Evolutionary conservation across 352 stramenopile genomes (phyloP).

Genomic region (Elongisporangium prolatum): DNA sequence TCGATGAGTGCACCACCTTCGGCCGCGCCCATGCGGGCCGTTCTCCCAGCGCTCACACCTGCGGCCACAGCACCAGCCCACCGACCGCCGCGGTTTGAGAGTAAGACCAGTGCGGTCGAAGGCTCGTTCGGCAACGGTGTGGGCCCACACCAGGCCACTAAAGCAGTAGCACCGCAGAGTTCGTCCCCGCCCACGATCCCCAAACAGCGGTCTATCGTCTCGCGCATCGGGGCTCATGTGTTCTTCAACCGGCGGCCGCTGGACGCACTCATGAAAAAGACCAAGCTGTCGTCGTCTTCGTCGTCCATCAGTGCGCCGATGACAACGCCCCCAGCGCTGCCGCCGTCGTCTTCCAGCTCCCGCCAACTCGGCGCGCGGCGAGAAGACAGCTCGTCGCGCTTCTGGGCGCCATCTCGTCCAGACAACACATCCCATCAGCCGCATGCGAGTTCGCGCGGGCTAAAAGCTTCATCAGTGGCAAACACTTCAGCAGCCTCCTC

Average conservation of each 20-base stretch:
- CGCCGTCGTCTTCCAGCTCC: background rate
- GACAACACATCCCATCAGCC: background rate
- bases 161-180: background rate
- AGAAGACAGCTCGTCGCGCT: background rate
- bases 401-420: background rate
- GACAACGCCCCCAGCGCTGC: background rate
- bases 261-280: constrained; percentile 32
- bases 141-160: background rate
- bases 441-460: background rate
- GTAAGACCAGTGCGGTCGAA: background rate
- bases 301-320: background rate
- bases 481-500: background rate
- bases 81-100: background rate
- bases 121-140: background rate
- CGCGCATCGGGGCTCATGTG: constrained; percentile 19
- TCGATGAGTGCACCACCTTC: background rate
- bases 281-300: constrained; percentile 15
- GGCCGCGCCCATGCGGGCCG: background rate
- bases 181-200: background rate
- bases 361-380: background rate
- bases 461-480: background rate
- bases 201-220: constrained; percentile 26
- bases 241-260: constrained; percentile 46
- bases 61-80: background rate
- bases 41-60: background rate